These are phyloP conservation scores for Saturnispora saitoi DNA, from an alignment of 805 yeast genomes.

Conservation along the genomic window DNA sequence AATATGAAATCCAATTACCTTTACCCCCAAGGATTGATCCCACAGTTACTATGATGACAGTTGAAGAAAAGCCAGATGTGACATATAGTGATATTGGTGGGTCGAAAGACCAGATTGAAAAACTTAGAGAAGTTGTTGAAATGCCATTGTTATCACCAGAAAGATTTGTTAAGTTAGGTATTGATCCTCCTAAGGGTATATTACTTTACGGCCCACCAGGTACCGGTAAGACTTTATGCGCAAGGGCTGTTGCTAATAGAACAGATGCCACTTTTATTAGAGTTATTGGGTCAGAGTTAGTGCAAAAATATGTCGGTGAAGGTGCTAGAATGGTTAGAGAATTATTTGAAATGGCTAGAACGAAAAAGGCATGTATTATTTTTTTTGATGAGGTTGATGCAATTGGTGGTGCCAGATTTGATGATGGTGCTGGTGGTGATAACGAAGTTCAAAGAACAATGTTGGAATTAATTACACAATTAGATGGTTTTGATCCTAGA, in stretches of 20 bases:
- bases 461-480: conserved; percentile 95
- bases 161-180: conserved; percentile 91
- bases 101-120: conserved; percentile 96
- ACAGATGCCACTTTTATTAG: conserved; percentile 98
- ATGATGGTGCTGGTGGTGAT: conserved; percentile 99
- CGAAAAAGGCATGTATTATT: conserved; percentile 95
- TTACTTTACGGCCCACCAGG: conserved; percentile 97
- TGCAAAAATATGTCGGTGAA: conserved; percentile 98
- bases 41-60: conserved; percentile 98
- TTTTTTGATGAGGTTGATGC: conserved; percentile 99
- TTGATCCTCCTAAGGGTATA: conserved; percentile 98
- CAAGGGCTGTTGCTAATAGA: conserved; percentile 98
- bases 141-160: conserved; percentile 91
- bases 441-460: conserved; percentile 98
- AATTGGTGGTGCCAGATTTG: conserved; percentile 99
- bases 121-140: conserved; percentile 92
- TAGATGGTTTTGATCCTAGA: conserved; percentile 98
- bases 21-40: conserved; percentile 98
- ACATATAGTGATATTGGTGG: conserved; percentile 99
- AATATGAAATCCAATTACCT: conserved; percentile 94
- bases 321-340: conserved; percentile 99
- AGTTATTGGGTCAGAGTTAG: conserved; percentile 96
- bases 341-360: conserved; percentile 96
- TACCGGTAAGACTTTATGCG: conserved; percentile 96
- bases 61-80: conserved; percentile 98